Evolutionary conservation across 2,329 filamentous ascomycete species (phyloP).

Genomic region (Xylaria sp.): DNA sequence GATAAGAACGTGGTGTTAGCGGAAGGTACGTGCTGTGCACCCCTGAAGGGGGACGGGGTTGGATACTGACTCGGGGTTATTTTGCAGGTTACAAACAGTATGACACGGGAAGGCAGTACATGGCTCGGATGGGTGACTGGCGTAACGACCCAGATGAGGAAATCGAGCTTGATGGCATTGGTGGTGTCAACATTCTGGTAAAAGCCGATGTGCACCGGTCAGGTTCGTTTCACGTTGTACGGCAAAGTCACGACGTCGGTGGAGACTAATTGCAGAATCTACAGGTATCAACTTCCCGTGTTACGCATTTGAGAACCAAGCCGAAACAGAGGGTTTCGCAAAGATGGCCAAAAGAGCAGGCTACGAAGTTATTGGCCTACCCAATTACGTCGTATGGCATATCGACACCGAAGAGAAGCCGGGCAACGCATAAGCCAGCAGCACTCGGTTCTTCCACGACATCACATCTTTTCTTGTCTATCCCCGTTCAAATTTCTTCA

Average conservation of each 20-base stretch:
- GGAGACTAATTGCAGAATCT: conserved; percentile 9
- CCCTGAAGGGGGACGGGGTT: conserved; percentile 9
- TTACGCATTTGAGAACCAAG: conserved; percentile 98
- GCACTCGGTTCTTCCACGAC: conserved; percentile 7
- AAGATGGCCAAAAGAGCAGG: conserved; percentile 98
- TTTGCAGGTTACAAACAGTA: conserved; percentile 83
- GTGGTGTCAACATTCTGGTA: conserved; percentile 95
- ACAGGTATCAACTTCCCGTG: conserved; percentile 94
- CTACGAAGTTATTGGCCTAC: conserved; percentile 87
- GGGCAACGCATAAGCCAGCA: conserved; percentile 63
- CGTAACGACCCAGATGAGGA: conserved; percentile 89
- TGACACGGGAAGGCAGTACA: conserved; percentile 85
- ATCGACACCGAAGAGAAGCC: conserved; percentile 95
- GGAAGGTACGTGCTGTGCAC: conserved; percentile 66
- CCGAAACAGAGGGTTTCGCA: conserved; percentile 97
- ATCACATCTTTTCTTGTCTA: conserved; percentile 28
- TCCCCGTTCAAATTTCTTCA: conserved; percentile 29
- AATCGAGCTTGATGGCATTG: conserved; percentile 90
- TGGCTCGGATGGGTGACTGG: conserved; percentile 92
- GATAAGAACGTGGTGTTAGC: conserved; percentile 83
- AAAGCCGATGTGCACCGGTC: conserved; percentile 97
- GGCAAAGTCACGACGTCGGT: not conserved
- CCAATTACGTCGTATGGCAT: conserved; percentile 99
- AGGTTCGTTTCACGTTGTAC: conserved; percentile 55
- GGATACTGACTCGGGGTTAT: conserved; percentile 9